A percentile compares a stretch with the other conserved stretches of the same genome.
phyloP scores from a whole-genome alignment of 495 filamentous ascomycete species.

The Penicillium roqueforti region DNA sequence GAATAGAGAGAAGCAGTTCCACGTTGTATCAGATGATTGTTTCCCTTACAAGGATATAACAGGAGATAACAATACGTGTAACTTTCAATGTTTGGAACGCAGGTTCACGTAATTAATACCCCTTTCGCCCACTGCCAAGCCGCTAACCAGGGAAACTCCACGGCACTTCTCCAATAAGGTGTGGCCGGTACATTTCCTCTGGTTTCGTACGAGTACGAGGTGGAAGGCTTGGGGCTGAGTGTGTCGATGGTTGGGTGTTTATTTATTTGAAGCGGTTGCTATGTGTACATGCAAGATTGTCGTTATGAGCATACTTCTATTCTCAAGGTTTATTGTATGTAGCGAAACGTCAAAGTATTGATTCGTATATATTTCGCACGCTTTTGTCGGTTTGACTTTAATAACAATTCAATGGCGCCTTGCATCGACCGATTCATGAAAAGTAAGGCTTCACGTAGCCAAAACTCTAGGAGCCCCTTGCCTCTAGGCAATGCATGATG shows the following conservation, averaged over 20 bases:
- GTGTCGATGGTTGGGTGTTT: neutral
- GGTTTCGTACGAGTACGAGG: constrained; percentile 12
- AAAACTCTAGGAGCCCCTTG: constrained; percentile 1
- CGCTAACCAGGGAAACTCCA: constrained; percentile 10
- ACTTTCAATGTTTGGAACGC: neutral
- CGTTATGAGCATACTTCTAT: too few relatives aligned
- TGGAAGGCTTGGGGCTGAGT: constrained; percentile 1
- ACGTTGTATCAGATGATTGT: too few relatives aligned
- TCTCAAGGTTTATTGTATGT: too few relatives aligned
- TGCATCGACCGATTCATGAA: neutral
- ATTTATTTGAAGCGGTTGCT: neutral
- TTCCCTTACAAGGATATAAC: neutral
- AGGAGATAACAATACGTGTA: neutral
- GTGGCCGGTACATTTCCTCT: neutral
- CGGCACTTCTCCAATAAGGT: constrained; percentile 1
- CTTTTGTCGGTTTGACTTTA: neutral
- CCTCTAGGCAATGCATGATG: neutral
- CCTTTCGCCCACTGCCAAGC: constrained; percentile 11
- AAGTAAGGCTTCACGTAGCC: neutral
- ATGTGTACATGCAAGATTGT: neutral
- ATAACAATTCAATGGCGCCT: neutral
- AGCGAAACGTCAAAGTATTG: too few relatives aligned
- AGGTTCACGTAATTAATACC: neutral
- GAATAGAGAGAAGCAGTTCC: neutral
- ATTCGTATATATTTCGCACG: too few relatives aligned